Conservation (phyloP, 176 grass and related monocot species). For the Stipa capillata region DNA sequence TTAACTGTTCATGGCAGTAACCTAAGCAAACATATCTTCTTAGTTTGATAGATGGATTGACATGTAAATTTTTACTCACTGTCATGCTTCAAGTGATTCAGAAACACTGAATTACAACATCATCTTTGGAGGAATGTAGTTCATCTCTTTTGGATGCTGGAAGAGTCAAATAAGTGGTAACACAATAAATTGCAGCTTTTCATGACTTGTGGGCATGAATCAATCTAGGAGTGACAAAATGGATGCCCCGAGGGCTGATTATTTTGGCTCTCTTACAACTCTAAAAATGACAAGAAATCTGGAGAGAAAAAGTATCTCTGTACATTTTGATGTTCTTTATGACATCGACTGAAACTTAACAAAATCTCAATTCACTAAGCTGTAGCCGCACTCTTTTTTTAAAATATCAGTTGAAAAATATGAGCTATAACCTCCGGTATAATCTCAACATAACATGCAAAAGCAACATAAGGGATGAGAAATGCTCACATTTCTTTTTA, state of each 20-base stretch:
- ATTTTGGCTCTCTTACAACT: background rate
- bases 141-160: background rate
- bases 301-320: background rate
- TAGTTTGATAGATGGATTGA: background rate
- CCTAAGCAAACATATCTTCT: background rate
- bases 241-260: background rate
- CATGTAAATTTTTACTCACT: background rate
- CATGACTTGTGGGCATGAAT: background rate
- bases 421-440: no score
- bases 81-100: slow-evolving; percentile 1
- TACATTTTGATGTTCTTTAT: background rate
- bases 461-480: no score
- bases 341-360: no score
- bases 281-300: background rate
- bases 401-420: no score
- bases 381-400: no score
- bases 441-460: no score
- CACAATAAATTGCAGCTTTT: slow-evolving; percentile 35
- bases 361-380: no score
- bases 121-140: background rate
- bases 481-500: no score
- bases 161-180: slow-evolving; percentile 24
- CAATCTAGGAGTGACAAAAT: slow-evolving; percentile 12
- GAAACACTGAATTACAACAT: slow-evolving; percentile 18
- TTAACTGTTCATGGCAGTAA: background rate